Conservation (phyloP, 192 early-diverging fungal species). For the Coemansia sp. region DNA sequence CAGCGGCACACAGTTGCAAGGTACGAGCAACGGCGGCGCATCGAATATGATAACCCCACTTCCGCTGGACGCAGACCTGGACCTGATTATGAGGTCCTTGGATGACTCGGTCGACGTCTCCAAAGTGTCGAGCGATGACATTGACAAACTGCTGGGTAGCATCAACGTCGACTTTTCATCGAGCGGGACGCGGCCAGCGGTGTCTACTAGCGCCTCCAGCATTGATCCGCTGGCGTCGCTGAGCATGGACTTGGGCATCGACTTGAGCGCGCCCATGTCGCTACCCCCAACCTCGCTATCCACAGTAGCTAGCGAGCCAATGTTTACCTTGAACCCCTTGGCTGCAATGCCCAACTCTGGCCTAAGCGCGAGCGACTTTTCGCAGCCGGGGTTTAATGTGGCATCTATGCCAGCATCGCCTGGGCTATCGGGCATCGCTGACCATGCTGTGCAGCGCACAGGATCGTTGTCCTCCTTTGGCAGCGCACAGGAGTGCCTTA, state of each 20-base stretch:
- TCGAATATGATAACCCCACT: constrained; percentile 13
- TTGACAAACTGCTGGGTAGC: constrained; percentile 50
- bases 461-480: background rate
- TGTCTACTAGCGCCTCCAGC: background rate
- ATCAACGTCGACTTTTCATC: constrained; percentile 36
- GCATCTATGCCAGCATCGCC: constrained; percentile 21
- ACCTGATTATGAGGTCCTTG: constrained; percentile 50
- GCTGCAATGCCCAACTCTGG: constrained; percentile 7
- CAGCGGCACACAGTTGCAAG: background rate
- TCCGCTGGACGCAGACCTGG: constrained; percentile 41
- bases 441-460: background rate
- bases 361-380: constrained; percentile 3
- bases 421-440: constrained; percentile 8
- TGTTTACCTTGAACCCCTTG: constrained; percentile 7
- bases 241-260: constrained; percentile 35
- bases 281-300: background rate
- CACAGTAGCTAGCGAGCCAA: background rate
- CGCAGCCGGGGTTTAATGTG: constrained; percentile 10
- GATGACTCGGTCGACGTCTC: constrained; percentile 34
- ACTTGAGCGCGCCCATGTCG: constrained; percentile 17
- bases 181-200: background rate
- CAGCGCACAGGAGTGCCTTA: background rate
- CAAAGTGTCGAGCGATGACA: constrained; percentile 46
- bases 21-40: background rate
- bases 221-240: constrained; percentile 34